Conservation (phyloP, 2,329 filamentous ascomycete species). For the Apiospora malaysiana region DNA sequence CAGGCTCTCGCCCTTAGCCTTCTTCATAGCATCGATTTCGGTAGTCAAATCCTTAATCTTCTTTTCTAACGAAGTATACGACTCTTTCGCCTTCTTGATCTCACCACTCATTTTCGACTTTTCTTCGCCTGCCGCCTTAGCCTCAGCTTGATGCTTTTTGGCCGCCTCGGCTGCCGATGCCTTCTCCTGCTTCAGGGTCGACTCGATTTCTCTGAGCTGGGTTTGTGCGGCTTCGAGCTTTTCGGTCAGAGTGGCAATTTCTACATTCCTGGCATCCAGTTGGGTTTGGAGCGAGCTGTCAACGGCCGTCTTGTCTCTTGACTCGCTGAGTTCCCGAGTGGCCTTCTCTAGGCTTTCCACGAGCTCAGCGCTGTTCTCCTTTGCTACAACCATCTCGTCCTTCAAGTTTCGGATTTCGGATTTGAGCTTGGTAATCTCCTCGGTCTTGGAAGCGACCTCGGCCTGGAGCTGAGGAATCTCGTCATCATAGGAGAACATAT, state of each 20-base stretch:
- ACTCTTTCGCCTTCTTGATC: slow-evolving; percentile 46
- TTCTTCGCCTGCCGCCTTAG: slow-evolving; percentile 34
- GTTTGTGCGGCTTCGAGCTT: slow-evolving; percentile 50
- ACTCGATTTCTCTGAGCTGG: slow-evolving; percentile 52
- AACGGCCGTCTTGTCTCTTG: slow-evolving; percentile 46
- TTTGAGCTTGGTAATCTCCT: slow-evolving; percentile 74
- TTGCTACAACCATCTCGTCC: slow-evolving; percentile 71
- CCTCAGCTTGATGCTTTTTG: slow-evolving; percentile 36
- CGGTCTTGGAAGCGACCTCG: slow-evolving; percentile 72
- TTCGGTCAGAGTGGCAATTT: slow-evolving; percentile 57
- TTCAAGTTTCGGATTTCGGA: slow-evolving; percentile 71
- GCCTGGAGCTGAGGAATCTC: slow-evolving; percentile 83
- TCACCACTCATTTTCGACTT: slow-evolving; percentile 38
- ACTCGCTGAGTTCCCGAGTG: slow-evolving; percentile 64
- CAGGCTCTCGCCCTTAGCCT: slow-evolving; percentile 46
- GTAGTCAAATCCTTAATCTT: slow-evolving; percentile 49
- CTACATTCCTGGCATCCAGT: slow-evolving; percentile 53
- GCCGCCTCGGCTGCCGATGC: slow-evolving; percentile 29
- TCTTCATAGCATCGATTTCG: slow-evolving; percentile 49
- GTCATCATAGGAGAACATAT: slow-evolving; percentile 92
- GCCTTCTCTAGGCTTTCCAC: slow-evolving; percentile 71
- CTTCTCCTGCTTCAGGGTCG: slow-evolving; percentile 41
- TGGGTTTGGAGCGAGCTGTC: slow-evolving; percentile 56
- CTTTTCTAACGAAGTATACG: slow-evolving; percentile 30
- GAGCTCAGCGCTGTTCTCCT: slow-evolving; percentile 73